Evolutionary conservation across 2,329 filamentous ascomycete genomes (phyloP).

Genomic region (Apiospora koreana): DNA sequence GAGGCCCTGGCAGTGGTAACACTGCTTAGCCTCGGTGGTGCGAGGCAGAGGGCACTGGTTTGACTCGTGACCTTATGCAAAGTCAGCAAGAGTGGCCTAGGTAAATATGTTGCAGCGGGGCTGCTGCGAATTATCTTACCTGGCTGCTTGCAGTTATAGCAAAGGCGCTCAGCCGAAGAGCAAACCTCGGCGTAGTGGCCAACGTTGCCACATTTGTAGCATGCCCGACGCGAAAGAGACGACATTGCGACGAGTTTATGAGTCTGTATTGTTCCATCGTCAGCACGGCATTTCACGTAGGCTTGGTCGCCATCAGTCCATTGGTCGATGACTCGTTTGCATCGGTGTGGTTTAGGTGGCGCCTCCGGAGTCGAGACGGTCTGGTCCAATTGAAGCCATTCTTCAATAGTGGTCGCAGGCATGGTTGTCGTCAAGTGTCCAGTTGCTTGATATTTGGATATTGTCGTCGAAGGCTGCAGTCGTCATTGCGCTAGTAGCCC

Average conservation of each 20-base stretch:
- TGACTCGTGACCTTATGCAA: conserved; percentile 78
- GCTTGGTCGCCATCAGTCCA: conserved; percentile 26
- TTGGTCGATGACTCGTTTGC: conserved; percentile 30
- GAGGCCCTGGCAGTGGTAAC: conserved; percentile 98
- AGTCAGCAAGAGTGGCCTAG: background rate
- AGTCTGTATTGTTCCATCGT: conserved; percentile 33
- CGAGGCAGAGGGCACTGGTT: conserved; percentile 95
- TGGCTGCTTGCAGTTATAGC: conserved; percentile 98
- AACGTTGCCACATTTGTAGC: conserved; percentile 83
- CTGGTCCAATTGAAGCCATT: conserved; percentile 30
- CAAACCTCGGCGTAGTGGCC: conserved; percentile 87
- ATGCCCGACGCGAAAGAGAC: conserved; percentile 78
- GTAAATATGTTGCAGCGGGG: background rate
- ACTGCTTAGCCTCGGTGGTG: conserved; percentile 98
- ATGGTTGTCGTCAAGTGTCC: conserved; percentile 22
- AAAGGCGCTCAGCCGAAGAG: conserved; percentile 95
- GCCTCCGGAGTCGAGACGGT: conserved; percentile 23
- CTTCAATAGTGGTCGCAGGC: conserved; percentile 30
- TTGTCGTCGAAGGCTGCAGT: background rate
- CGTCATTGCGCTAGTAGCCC: background rate
- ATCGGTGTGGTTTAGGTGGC: conserved; percentile 29
- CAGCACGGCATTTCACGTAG: conserved; percentile 36
- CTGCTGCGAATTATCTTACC: conserved; percentile 44
- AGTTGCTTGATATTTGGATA: background rate
- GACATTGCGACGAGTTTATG: conserved; percentile 59